Base-by-base conservation (phyloP, 495 filamentous ascomycete species). In the Penicillium ucsense region DNA sequence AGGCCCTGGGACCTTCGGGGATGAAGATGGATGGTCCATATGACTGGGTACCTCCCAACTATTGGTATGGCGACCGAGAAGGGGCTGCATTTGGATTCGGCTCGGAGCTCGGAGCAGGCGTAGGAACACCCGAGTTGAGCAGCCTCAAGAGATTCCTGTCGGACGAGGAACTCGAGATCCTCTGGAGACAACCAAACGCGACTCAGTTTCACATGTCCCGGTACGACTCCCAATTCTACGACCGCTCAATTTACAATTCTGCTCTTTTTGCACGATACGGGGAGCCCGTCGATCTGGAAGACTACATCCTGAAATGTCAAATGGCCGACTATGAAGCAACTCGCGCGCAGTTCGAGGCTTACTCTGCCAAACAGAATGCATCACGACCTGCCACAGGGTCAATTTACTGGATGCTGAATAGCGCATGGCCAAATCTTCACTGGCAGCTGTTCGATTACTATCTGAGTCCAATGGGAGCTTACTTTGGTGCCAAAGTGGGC, bases 321-420 rank as follows among this genome's bases (percentile, higher is more conserved):
- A 71, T 82, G 29, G 75, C 73, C 56, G 80, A 84, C 53, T 83
- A 82, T 49, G 82, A 85, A 52, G 79, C 79, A 4, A 82, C 76
- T 3, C 60, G 79, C 4, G 65, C 80, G 0, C 65, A 83, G 54
- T 81, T 77, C 52, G 82, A 85, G 52, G 79, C 64, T 0, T 82
- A 74, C 47, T 63, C 69, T 0, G 62, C 72, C 9, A 62, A 68
- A 0, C 80, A 77, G 64, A 78, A 60, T 48, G 72, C 70, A 0
- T 56, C 64, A 4, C 62, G 73, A 0, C 73, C 78, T 3, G 78
- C 82, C 0, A 83, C 80, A 0, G 81, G 82, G 0, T 12, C 78
- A 2, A 73, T 85, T 5, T 85, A 85, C 61, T 84, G 82, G 82
- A 85, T 84, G 82, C 51, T 82, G 50, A 83, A 81, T 48, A 74